Conservation (phyloP, 108 stramenopile genomes). For the Cyclotella baltica region DNA sequence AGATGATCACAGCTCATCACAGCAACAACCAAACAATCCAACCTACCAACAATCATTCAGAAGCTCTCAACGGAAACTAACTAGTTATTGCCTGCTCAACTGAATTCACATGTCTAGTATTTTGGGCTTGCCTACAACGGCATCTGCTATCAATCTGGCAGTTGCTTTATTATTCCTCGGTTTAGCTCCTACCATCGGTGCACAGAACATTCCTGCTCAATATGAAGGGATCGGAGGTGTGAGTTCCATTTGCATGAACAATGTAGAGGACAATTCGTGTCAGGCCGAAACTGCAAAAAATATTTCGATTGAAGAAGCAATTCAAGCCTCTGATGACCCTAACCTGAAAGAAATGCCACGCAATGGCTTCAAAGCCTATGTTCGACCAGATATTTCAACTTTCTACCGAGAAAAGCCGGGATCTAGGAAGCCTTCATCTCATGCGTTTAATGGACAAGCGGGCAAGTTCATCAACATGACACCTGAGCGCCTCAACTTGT, state of each 20-base stretch:
- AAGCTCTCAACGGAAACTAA: too few species aligned
- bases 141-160: constrained; percentile 1
- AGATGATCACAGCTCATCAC: too few species aligned
- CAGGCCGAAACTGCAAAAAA: neutral
- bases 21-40: too few species aligned
- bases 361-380: constrained; percentile 61
- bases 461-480: constrained; percentile 82
- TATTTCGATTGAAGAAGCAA: neutral
- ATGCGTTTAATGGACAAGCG: constrained; percentile 63
- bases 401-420: constrained; percentile 58
- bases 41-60: too few species aligned
- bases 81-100: too few species aligned
- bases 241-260: neutral
- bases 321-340: constrained; percentile 1
- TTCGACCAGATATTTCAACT: constrained; percentile 71
- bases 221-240: constrained; percentile 15
- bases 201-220: neutral
- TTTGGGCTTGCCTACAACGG: neutral
- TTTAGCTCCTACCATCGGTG: neutral
- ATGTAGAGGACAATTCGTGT: neutral
- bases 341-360: constrained; percentile 15
- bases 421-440: constrained; percentile 31
- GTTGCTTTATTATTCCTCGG: neutral
- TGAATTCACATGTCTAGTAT: constrained; percentile 19
- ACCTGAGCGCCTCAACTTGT: constrained; percentile 46